Evolutionary conservation across 768 basidiomycete genomes (phyloP).

Genomic region (Rhizopogon salebrosus): DNA sequence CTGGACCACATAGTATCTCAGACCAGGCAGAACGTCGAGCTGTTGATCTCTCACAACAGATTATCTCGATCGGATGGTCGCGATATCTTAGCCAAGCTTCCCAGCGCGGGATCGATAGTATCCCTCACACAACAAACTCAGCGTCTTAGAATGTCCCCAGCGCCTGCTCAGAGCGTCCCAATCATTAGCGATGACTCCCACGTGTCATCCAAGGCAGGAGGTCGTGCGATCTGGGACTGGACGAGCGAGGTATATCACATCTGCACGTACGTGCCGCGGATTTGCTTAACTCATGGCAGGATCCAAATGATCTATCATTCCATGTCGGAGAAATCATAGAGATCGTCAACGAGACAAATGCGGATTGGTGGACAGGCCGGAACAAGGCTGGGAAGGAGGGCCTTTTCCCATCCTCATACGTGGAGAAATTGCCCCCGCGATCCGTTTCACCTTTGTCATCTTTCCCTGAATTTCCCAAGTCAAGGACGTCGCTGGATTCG

Average conservation of each 20-base stretch:
- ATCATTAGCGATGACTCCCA: not conserved
- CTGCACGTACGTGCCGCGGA: not conserved
- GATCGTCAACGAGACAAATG: constrained; percentile 76
- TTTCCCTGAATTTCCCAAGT: constrained; percentile 18
- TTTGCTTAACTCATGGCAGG: constrained; percentile 35
- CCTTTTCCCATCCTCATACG: constrained; percentile 75
- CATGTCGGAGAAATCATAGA: constrained; percentile 71
- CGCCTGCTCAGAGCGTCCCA: not conserved
- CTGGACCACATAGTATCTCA: constrained; percentile 39
- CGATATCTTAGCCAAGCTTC: constrained; percentile 35
- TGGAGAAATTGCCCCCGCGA: constrained; percentile 42
- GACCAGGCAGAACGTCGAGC: constrained; percentile 40
- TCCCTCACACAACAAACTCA: constrained; percentile 18
- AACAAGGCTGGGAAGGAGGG: constrained; percentile 55
- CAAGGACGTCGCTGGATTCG: constrained; percentile 5
- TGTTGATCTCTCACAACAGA: constrained; percentile 39
- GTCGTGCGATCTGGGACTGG: constrained; percentile 26
- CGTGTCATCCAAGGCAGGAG: constrained; percentile 14
- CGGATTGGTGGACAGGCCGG: constrained; percentile 88
- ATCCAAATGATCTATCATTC: constrained; percentile 75
- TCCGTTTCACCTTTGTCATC: constrained; percentile 15
- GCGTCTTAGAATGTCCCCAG: constrained; percentile 21
- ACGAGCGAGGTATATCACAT: constrained; percentile 19
- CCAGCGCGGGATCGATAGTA: constrained; percentile 15
- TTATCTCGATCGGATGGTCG: constrained; percentile 36